Evolutionary conservation across 2,329 filamentous ascomycete species (phyloP).

Genomic region (Ascochyta fabae): DNA sequence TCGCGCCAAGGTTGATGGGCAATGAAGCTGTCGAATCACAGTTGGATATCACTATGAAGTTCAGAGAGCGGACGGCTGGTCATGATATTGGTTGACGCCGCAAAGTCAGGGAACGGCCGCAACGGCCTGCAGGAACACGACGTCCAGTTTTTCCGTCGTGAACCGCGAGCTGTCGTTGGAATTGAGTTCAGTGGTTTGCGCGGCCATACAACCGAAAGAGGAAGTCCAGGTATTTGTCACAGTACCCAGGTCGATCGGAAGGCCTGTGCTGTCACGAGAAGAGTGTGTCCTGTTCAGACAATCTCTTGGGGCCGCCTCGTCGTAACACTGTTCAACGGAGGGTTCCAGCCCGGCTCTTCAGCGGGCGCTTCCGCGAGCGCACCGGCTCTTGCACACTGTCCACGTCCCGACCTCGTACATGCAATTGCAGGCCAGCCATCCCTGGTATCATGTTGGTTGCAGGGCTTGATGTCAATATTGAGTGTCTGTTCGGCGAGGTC

Average conservation of each 20-base stretch:
- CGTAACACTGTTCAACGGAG: constrained; percentile 17
- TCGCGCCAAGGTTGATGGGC: neutral
- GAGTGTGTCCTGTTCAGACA: constrained; percentile 6
- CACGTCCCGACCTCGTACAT: constrained; percentile 11
- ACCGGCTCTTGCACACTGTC: constrained; percentile 9
- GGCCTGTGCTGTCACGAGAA: constrained; percentile 6
- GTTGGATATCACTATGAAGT: neutral
- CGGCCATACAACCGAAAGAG: constrained; percentile 8
- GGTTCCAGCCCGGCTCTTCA: constrained; percentile 22
- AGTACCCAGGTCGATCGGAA: constrained; percentile 1
- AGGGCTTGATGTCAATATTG: constrained; percentile 25
- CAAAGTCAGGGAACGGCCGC: neutral
- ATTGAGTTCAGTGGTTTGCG: constrained; percentile 25
- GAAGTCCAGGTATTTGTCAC: constrained; percentile 25
- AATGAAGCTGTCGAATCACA: neutral
- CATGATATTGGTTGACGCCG: neutral
- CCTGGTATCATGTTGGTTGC: constrained; percentile 17
- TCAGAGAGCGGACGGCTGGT: neutral
- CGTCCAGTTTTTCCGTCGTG: neutral
- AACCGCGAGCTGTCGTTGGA: constrained; percentile 14
- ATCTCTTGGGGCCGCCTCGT: constrained; percentile 1
- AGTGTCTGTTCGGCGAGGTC: constrained; percentile 39
- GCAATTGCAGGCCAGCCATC: constrained; percentile 16
- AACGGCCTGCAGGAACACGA: neutral
- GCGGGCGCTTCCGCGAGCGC: constrained; percentile 23